Evolutionary conservation across 2,329 filamentous ascomycete species (phyloP).

Genomic region (Diaporthe capsici): DNA sequence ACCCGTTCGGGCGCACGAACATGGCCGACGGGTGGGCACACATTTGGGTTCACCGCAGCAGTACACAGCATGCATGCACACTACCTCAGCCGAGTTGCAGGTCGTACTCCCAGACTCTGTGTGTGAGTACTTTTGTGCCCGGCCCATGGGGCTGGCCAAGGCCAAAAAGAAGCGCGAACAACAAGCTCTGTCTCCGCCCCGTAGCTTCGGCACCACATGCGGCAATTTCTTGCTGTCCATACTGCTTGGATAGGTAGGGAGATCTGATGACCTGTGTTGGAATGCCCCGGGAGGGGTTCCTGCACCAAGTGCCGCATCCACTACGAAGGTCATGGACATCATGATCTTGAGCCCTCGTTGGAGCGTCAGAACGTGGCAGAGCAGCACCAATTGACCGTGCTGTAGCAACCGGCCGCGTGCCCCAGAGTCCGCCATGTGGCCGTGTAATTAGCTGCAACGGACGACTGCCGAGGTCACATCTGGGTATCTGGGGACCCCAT

Average conservation of each 20-base stretch:
- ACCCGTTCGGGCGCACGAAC: background rate
- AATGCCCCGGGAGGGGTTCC: background rate
- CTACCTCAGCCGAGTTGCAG: background rate
- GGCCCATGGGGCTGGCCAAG: background rate
- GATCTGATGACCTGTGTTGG: too few species aligned
- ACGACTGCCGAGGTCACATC: constrained; percentile 26
- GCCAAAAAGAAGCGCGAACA: background rate
- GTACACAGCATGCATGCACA: background rate
- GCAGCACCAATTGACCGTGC: background rate
- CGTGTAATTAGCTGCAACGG: background rate
- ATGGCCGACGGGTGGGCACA: constrained; percentile 2
- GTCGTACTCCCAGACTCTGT: background rate
- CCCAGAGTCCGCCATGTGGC: constrained; percentile 13
- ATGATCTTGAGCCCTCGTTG: too few species aligned
- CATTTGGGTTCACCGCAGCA: background rate
- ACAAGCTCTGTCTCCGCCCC: constrained; percentile 6
- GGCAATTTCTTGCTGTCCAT: background rate
- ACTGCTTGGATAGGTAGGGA: background rate
- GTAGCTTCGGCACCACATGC: background rate
- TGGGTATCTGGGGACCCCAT: constrained; percentile 13
- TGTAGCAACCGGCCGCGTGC: background rate
- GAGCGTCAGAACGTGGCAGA: background rate
- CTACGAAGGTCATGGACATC: background rate
- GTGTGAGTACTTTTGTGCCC: background rate
- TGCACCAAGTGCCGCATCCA: background rate